These are phyloP conservation scores for Apiospora malaysiana DNA, from an alignment of 2,329 filamentous ascomycete genomes.

Conservation along the genomic window DNA sequence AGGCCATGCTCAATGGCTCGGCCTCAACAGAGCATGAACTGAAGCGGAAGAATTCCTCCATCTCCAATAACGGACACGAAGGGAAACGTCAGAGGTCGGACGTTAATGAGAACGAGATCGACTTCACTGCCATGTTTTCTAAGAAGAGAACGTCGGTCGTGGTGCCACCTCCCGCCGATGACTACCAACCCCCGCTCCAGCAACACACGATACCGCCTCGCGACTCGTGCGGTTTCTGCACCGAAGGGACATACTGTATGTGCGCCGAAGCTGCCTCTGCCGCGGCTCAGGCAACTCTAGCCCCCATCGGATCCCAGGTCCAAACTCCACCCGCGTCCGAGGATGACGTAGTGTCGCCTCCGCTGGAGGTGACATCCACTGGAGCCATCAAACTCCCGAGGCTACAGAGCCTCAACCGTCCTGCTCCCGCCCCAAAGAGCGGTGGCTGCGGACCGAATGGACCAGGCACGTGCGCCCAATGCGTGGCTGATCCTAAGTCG, in stretches of 20 bases:
- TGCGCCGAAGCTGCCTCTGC: conserved; percentile 66
- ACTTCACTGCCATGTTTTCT: conserved; percentile 73
- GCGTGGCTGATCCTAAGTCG: conserved; percentile 76
- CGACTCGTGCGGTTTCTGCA: conserved; percentile 83
- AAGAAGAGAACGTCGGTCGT: conserved; percentile 49
- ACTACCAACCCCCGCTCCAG: conserved; percentile 40
- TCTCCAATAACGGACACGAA: conserved; percentile 46
- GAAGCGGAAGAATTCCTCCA: conserved; percentile 57
- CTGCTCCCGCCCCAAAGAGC: conserved; percentile 29
- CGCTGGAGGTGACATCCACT: conserved; percentile 64
- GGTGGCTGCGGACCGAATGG: conserved; percentile 67
- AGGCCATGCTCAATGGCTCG: conserved; percentile 47
- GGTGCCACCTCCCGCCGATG: conserved; percentile 34
- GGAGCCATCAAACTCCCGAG: conserved; percentile 66
- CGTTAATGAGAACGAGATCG: conserved; percentile 65
- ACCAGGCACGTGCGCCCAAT: conserved; percentile 81
- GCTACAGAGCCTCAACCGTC: conserved; percentile 39
- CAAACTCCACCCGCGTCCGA: conserved; percentile 67
- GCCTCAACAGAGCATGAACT: conserved; percentile 45
- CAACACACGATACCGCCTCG: conserved; percentile 50
- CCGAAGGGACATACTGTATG: conserved; percentile 81
- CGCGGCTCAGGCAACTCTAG: conserved; percentile 45
- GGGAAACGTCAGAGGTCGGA: conserved; percentile 64
- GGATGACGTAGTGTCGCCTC: conserved; percentile 61
- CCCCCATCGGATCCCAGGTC: conserved; percentile 52